A percentile compares a stretch with the other conserved stretches of the same genome.
phyloP scores from a whole-genome alignment of 352 stramenopile genomes.

The Phytophthora pistaciae region DNA sequence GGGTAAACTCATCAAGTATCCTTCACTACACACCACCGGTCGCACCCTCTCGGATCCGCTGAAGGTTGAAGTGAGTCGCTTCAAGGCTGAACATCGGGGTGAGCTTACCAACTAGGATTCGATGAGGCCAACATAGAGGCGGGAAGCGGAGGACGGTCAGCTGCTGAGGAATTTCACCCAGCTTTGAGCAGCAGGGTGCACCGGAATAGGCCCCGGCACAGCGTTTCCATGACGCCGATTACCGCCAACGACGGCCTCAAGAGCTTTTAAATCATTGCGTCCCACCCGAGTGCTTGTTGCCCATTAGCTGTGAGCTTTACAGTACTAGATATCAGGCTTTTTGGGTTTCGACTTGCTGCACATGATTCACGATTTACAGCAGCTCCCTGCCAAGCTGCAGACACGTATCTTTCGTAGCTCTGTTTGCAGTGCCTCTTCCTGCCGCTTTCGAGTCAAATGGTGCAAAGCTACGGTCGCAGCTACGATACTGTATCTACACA shows the following conservation, averaged over 20 bases:
- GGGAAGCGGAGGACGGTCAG: neutral
- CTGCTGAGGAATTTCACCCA: neutral
- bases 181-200: neutral
- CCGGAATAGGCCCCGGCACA: constrained; percentile 14
- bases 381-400: too few species aligned
- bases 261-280: neutral
- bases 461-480: constrained; percentile 10
- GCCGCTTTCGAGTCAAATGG: constrained; percentile 5
- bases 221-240: constrained; percentile 1
- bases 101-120: neutral
- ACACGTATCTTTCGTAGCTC: neutral
- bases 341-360: neutral
- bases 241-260: neutral
- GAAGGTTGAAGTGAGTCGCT: neutral
- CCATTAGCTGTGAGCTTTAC: too few species aligned
- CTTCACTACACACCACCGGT: neutral
- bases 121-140: neutral
- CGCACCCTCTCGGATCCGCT: neutral
- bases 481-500: neutral
- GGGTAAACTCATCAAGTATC: neutral
- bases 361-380: neutral
- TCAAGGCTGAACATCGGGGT: constrained; percentile 1
- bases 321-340: too few species aligned
- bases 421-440: neutral
- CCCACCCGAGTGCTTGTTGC: neutral